Evolutionary conservation across 2,329 filamentous ascomycete genomes (phyloP).

Genomic region (Ascochyta koolunga): DNA sequence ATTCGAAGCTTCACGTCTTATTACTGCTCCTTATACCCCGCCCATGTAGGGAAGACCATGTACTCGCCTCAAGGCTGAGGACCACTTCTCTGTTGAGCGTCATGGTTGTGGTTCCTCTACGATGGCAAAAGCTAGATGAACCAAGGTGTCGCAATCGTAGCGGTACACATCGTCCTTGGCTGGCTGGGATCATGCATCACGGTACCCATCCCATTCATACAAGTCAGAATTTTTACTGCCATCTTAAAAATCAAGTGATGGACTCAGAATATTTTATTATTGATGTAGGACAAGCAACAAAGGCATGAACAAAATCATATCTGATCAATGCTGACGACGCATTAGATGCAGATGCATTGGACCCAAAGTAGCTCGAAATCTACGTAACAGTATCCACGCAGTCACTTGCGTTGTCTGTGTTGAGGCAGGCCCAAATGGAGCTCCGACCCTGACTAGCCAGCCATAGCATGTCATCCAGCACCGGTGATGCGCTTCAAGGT

Average conservation of each 20-base stretch:
- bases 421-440: neutral
- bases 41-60: neutral
- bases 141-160: conserved; percentile 13
- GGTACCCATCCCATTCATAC: conserved; percentile 15
- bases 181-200: conserved; percentile 28
- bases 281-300: neutral
- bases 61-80: neutral
- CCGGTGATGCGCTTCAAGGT: conserved; percentile 12
- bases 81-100: neutral
- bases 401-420: neutral
- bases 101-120: neutral
- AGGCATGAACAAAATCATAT: neutral
- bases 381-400: neutral
- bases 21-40: neutral
- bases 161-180: conserved; percentile 16
- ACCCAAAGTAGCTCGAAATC: neutral
- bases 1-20: neutral
- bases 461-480: neutral
- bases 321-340: conserved; percentile 6
- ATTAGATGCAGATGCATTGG: neutral
- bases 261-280: neutral
- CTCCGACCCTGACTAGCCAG: neutral
- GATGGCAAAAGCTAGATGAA: conserved; percentile 11
- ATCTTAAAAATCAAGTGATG: conserved; percentile 10
- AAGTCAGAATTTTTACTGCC: conserved; percentile 16